A percentile compares a stretch with the other conserved stretches of the same genome.
These are phyloP conservation scores for Cercis canadensis DNA, from an alignment of 306 rosid species.

Conservation along the genomic window DNA sequence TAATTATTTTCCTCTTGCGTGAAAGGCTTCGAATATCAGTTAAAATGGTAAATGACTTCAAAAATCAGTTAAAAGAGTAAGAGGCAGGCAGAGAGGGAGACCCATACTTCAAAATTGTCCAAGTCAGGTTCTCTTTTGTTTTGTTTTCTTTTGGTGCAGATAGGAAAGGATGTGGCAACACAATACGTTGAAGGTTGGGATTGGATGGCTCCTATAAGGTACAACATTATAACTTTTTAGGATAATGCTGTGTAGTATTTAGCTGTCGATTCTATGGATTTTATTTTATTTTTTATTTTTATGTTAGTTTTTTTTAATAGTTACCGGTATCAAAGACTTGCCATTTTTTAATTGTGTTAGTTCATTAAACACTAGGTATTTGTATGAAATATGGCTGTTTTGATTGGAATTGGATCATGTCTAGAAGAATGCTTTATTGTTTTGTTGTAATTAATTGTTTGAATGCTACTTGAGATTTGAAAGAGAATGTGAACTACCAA, in stretches of 20 bases:
- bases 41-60: no score
- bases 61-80: constrained; percentile 1
- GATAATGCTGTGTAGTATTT: constrained; percentile 26
- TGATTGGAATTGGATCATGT: background rate
- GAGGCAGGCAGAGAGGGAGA: constrained; percentile 22
- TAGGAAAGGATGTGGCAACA: constrained; percentile 93
- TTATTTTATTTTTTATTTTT: background rate
- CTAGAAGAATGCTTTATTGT: background rate
- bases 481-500: constrained; percentile 23
- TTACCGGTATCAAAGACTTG: background rate
- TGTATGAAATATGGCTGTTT: background rate
- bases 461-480: constrained; percentile 12
- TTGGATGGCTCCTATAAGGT: constrained; percentile 99
- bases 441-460: no score
- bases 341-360: background rate
- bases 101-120: constrained; percentile 20
- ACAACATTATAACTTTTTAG: constrained; percentile 37
- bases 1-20: background rate
- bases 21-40: background rate
- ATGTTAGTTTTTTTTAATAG: background rate
- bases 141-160: constrained; percentile 49
- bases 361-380: background rate
- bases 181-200: constrained; percentile 99
- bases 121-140: constrained; percentile 20
- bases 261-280: constrained; percentile 12